Base-by-base conservation (phyloP, 345 rosid genomes). In the Bruguiera gymnorhiza region DNA sequence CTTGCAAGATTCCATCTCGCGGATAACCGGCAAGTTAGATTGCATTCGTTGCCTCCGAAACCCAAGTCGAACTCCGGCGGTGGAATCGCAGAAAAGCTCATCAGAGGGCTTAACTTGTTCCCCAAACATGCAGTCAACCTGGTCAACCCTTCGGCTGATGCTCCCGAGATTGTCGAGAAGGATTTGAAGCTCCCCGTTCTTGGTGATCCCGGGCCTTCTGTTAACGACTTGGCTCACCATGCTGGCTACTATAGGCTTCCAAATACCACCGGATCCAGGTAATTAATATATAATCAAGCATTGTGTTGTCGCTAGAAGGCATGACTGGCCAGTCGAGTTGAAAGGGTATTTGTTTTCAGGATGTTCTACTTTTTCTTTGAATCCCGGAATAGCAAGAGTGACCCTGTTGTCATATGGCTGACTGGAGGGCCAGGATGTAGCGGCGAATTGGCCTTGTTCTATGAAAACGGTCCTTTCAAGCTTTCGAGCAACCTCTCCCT, bases 341-440 rank as follows among this genome's bases (percentile, higher is more conserved):
- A 11, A 43, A 43, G 18, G 18, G 16, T 43, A 43, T 27, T 19
- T 51, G 46, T 65, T 37, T 71, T 34, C 78, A 90, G 96, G 86
- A 86, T 92, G 96, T 89, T 92, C 69, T 92, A 87, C 76, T 83
- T 85, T 76, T 87, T 89, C 86, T 91, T 91, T 56, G 97, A 91
- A 74, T 91, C 96, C 15, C 50, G 95, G 65, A 78, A 2, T 53
- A 85, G 78, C 73, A 80, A 66, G 56, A 67, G 72, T 19, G 90
- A 89, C 29, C 98, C 97, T 6, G 91, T 94, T 24, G 97, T 94
- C 37, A 84, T 94, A 46, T 94, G 98, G 97, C 63, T 91, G 75
- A 83, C 95, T 0, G 99, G 99, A 54, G 99, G 98, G 60, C 99
- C 99, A 13, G 97, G 99, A 29, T 95, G 97, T 36, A 78, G 97